phyloP scores from a whole-genome alignment of 2,329 filamentous ascomycete species.

The Cladosporium sp. region DNA sequence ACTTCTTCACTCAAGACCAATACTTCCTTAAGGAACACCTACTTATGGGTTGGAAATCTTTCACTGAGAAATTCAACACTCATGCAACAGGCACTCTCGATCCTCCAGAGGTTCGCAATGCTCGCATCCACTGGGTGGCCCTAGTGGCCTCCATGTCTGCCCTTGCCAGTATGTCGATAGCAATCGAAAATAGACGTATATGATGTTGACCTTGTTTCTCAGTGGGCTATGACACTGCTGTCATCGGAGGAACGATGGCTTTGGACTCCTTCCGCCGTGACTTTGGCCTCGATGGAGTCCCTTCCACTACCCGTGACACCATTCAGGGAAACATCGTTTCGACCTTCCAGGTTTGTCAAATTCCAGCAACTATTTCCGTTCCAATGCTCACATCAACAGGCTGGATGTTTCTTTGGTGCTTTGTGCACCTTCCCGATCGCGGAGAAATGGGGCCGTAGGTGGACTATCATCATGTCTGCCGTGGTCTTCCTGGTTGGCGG shows the following conservation, averaged over 20 bases:
- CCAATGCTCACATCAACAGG: conserved; percentile 8
- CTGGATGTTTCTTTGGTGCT: conserved; percentile 37
- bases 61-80: conserved; percentile 13
- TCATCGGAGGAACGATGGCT: conserved; percentile 39
- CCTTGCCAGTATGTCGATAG: conserved; percentile 25
- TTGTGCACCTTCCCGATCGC: conserved; percentile 42
- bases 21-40: conserved; percentile 7
- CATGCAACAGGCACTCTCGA: conserved; percentile 29
- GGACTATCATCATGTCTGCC: conserved; percentile 44
- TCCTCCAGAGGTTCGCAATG: conserved; percentile 63
- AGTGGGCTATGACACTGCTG: conserved; percentile 27
- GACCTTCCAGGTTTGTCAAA: conserved; percentile 27
- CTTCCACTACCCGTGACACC: conserved; percentile 37
- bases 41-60: conserved; percentile 13
- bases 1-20: not conserved
- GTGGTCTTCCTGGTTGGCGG: conserved; percentile 41
- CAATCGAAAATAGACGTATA: conserved; percentile 17
- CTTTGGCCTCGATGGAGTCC: conserved; percentile 30
- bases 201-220: not conserved
- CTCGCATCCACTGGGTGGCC: conserved; percentile 60
- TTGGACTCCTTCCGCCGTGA: conserved; percentile 36
- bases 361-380: too few relatives aligned
- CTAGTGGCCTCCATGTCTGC: conserved; percentile 47
- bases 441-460: conserved; percentile 46
- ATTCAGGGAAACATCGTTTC: conserved; percentile 38